Conservation (phyloP, 2,329 filamentous ascomycete genomes). For the Venturia carpophila region DNA sequence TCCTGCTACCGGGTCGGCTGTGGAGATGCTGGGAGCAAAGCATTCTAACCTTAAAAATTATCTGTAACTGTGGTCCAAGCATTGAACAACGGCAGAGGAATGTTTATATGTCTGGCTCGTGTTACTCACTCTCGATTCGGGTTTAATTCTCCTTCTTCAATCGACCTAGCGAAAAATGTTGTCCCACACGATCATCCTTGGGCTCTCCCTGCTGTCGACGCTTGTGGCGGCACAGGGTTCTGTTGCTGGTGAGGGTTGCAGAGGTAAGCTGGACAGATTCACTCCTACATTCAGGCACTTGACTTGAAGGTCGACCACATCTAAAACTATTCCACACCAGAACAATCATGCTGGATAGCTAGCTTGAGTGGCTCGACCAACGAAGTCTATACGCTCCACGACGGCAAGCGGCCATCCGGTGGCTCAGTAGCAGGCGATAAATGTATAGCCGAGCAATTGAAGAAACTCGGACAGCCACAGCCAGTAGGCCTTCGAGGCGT, state of each 20-base stretch:
- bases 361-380: background rate
- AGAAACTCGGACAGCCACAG: background rate
- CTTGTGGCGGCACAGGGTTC: background rate
- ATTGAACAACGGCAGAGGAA: no score
- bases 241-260: background rate
- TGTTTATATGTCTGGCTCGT: background rate
- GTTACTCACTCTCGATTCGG: no score
- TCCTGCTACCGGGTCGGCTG: background rate
- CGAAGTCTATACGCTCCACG: background rate
- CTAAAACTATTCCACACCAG: background rate
- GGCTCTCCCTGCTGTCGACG: background rate
- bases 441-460: background rate
- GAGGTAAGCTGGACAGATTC: background rate
- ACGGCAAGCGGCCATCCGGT: background rate
- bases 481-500: background rate
- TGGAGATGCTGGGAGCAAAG: background rate
- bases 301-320: background rate
- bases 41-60: background rate
- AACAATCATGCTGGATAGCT: conserved; percentile 11
- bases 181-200: conserved; percentile 17
- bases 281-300: background rate
- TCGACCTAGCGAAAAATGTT: background rate
- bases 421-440: background rate
- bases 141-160: background rate
- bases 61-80: background rate